Percentiles rank a stretch among this genome's conserved stretches.
phyloP scores from a whole-genome alignment of 345 rosid species.

The Anacardium occidentale region DNA sequence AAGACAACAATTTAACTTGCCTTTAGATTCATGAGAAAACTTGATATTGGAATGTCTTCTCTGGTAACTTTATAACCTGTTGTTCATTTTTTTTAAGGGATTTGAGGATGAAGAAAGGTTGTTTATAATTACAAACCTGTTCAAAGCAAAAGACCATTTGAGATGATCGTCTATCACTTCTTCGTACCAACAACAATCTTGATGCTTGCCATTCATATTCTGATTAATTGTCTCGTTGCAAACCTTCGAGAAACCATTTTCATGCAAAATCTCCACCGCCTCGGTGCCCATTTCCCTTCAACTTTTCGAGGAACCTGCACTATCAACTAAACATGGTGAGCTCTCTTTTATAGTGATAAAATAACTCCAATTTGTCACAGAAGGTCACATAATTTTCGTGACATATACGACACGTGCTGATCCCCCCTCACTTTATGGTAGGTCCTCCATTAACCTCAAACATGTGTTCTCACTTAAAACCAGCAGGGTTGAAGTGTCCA shows the following conservation, averaged over 20 bases:
- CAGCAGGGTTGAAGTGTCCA: constrained; percentile 21
- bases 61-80: too few relatives aligned
- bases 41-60: too few relatives aligned
- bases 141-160: constrained; percentile 90
- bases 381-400: constrained; percentile 21
- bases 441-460: background rate
- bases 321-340: background rate
- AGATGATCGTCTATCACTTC: constrained; percentile 82
- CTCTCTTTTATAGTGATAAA: constrained; percentile 3
- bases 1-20: background rate
- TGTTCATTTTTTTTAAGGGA: background rate
- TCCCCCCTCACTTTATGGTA: background rate
- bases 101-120: too few relatives aligned
- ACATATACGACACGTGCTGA: background rate
- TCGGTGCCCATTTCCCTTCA: constrained; percentile 50
- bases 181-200: constrained; percentile 68
- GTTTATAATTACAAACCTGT: constrained; percentile 46
- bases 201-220: constrained; percentile 27
- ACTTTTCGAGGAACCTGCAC: too few relatives aligned
- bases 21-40: too few relatives aligned
- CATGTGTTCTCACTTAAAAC: constrained; percentile 16
- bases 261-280: constrained; percentile 53
- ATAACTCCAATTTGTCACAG: constrained; percentile 24
- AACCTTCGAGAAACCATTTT: constrained; percentile 50
- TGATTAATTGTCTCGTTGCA: constrained; percentile 41